Conservation (phyloP, 1,284 basidiomycete genomes). For the Ceratobasidium sp. region DNA sequence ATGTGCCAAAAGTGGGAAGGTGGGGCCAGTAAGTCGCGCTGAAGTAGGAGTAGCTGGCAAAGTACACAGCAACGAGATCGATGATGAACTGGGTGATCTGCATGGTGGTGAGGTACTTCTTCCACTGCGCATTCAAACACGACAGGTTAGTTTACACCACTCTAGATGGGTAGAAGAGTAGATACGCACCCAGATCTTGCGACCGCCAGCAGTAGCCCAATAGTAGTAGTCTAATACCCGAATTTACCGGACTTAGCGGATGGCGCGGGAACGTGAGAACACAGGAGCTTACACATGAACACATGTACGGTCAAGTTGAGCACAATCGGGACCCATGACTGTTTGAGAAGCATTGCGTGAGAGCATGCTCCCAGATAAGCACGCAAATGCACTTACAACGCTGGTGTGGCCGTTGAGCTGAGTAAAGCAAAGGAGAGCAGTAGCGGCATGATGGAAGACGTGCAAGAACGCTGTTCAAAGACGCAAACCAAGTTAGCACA, state of each 20-base stretch:
- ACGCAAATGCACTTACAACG: slow-evolving; percentile 54
- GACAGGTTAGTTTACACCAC: slow-evolving; percentile 34
- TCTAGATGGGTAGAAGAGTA: not conserved
- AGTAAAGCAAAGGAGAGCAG: slow-evolving; percentile 70
- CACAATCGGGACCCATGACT: slow-evolving; percentile 97
- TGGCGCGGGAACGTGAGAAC: slow-evolving; percentile 14
- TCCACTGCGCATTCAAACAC: slow-evolving; percentile 74
- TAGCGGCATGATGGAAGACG: slow-evolving; percentile 75
- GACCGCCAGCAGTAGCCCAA: slow-evolving; percentile 94
- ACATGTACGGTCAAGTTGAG: slow-evolving; percentile 97
- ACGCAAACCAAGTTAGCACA: slow-evolving; percentile 12
- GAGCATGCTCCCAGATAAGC: not conserved
- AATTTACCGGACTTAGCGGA: slow-evolving; percentile 17
- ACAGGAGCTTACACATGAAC: slow-evolving; percentile 86
- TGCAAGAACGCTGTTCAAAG: slow-evolving; percentile 64
- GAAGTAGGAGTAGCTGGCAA: slow-evolving; percentile 92
- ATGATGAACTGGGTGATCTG: slow-evolving; percentile 97
- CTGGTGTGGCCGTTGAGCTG: slow-evolving; percentile 69
- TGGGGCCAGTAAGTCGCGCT: slow-evolving; percentile 72
- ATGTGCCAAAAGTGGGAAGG: slow-evolving; percentile 81
- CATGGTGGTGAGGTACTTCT: slow-evolving; percentile 94
- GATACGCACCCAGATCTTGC: slow-evolving; percentile 88
- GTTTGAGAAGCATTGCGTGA: slow-evolving; percentile 38
- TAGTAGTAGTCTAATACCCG: slow-evolving; percentile 89
- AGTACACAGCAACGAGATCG: slow-evolving; percentile 91